Percentiles rank a stretch among this genome's conserved stretches.
These are phyloP conservation scores for Ananas comosus DNA, from an alignment of 176 grass and related monocot species.

Conservation along the genomic window DNA sequence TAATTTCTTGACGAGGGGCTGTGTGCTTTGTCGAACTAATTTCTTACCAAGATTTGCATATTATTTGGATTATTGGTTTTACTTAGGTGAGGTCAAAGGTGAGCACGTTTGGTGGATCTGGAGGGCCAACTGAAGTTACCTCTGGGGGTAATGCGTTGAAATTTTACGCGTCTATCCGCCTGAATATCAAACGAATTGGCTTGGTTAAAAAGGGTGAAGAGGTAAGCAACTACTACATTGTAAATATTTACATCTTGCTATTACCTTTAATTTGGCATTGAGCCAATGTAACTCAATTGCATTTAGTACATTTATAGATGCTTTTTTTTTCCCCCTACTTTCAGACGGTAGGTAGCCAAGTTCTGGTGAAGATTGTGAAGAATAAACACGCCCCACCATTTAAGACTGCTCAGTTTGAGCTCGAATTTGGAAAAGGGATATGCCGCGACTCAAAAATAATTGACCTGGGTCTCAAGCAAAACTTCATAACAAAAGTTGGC, in stretches of 20 bases:
- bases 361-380: conserved; percentile 86
- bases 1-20: background rate
- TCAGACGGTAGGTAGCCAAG: conserved; percentile 71
- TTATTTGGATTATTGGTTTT: conserved; percentile 9
- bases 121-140: conserved; percentile 82
- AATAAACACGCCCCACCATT: too few species aligned
- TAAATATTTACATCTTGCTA: too few species aligned
- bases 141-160: conserved; percentile 91
- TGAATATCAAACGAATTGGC: conserved; percentile 82
- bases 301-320: too few species aligned
- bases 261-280: conserved; percentile 1
- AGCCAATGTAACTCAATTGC: too few species aligned
- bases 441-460: conserved; percentile 64
- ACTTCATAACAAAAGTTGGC: conserved; percentile 38
- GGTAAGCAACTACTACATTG: conserved; percentile 30
- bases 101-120: conserved; percentile 82
- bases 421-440: conserved; percentile 91
- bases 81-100: conserved; percentile 73
- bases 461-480: conserved; percentile 62
- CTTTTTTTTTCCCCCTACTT: conserved; percentile 7
- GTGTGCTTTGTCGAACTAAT: background rate
- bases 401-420: conserved; percentile 66
- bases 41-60: background rate
- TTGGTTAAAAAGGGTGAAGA: conserved; percentile 94
- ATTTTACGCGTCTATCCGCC: conserved; percentile 86